These are phyloP conservation scores for Populus tremula DNA, from an alignment of 345 rosid genomes.

Conservation along the genomic window DNA sequence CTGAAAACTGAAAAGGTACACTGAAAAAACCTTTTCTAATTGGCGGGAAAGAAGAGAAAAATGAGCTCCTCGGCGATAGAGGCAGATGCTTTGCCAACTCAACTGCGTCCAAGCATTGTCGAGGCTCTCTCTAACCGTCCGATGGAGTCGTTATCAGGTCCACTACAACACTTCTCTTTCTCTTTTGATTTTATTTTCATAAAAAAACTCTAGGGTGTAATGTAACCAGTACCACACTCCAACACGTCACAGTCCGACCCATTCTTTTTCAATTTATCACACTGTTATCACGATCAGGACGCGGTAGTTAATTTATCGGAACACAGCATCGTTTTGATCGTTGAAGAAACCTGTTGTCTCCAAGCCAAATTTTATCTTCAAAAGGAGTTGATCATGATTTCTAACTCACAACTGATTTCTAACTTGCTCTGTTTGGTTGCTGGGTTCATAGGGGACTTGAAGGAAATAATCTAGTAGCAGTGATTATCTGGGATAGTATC, in stretches of 20 bases:
- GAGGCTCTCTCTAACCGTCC: slow-evolving; percentile 83
- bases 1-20: too few relatives aligned
- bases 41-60: slow-evolving; percentile 19
- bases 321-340: slow-evolving; percentile 76
- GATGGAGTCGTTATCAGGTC: slow-evolving; percentile 95
- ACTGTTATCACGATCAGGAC: slow-evolving; percentile 41
- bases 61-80: slow-evolving; percentile 71
- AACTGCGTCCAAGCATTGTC: slow-evolving; percentile 82
- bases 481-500: not conserved
- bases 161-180: not conserved
- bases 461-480: not conserved
- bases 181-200: not conserved
- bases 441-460: not conserved
- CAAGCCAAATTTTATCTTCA: slow-evolving; percentile 93
- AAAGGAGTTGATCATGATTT: slow-evolving; percentile 53
- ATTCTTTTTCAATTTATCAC: not conserved
- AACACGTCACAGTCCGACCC: not conserved
- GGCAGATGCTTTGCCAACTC: slow-evolving; percentile 60
- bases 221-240: not conserved
- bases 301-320: slow-evolving; percentile 81
- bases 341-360: slow-evolving; percentile 87
- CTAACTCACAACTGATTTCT: not conserved
- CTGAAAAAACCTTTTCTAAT: too few relatives aligned
- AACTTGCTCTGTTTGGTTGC: not conserved
- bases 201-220: not conserved